Evolutionary conservation across 164 flowering plant genomes (phyloP), one percentile per base, ranked within the genome.

Genomic region (Amborella trichopoda): DNA sequence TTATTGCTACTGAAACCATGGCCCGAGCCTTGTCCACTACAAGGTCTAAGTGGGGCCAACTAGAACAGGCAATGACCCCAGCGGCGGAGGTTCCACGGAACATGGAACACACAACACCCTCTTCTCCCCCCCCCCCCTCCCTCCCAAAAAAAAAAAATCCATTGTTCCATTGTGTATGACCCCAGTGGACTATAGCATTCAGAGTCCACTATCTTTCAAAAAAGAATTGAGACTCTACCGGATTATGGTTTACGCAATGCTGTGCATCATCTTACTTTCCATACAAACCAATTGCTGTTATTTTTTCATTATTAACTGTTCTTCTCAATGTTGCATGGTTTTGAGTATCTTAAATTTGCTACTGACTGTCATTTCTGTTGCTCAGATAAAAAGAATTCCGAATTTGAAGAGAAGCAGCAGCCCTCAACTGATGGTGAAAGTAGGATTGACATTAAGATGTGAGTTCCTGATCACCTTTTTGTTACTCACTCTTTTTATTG

Each of bases 371-470:
- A 24, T 25, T 30, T 26, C 28, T 37, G 20, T 28, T 47, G 20
- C 62, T 3, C 17, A 77, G 88, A 75, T 34, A 77, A 71, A 52
- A 72, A 68, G 60, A 14, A 48, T 16, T 61, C 71, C 26, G 30
- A 45, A 27, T 61, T 61, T 40, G 80, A 74, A 36, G 80, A 72
- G 36, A 76, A 58, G 64, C 75, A 66, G 51, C 25, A 56, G 27
- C 13, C 62, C 42, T 47, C 68, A 28, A 58, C 47, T 49, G 45
- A 50, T 58, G 49, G 18, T 42, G 75, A 61, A 30, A 33, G 46
- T 36, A 76, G 70, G 55, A 62, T 50, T 28, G 48, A 51, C 36
- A 52, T 52, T 36, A 70, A 65, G 61, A 70, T 83, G 88, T 74
- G 18, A 39, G 28, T 49, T 12, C 40, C 37, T 18, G 2, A 17